Base-by-base conservation (phyloP, 129 eudicot genomes). In the Flaveria bidentis region DNA sequence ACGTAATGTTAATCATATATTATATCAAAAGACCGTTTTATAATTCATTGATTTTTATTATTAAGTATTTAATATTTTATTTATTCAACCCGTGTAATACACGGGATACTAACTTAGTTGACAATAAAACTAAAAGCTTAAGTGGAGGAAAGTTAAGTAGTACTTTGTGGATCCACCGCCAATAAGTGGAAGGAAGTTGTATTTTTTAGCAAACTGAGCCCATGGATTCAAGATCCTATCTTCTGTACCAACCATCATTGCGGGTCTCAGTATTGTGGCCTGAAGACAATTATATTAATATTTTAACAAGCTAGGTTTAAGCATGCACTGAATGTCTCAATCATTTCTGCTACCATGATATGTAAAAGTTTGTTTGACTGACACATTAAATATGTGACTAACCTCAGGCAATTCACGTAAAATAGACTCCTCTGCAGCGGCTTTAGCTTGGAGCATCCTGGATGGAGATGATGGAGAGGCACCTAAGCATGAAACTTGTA, bases 211-310 rank as follows among this genome's bases (percentile, higher is more conserved):
- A 81, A 91, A 91, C 67, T 87, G 91, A 51, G 97, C 98, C 98
- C 98, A 94, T 22, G 93, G 78, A 65, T 94, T 94, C 72, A 94
- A 75, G 74, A 91, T 82, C 39, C 97, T 77, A 78, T 94, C 98
- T 83, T 94, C 98, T 61, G 98, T 94, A 60, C 97, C 98, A 83
- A 94, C 79, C 98, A 94, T 87, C 76, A 83, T 84, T 36, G 97
- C 97, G 79, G 97, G 95, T 85, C 85, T 85, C 89, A 94, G 67
- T 80, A 94, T 92, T 78, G 98, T 94, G 41, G 97, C 96, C 98
- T 93, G 93, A 67, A 66, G 50, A 80, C 45, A 63, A 67, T 5
- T 66, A 83, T 47, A 44, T 42, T 22, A 69, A 64, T 51, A 66
- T 62, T 65, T 12, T 50, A 51, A n/a, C 41, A 22, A 60, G 52